A percentile compares a stretch with the other conserved stretches of the same genome.
These are phyloP conservation scores for Erythrophleum ivorense DNA, from an alignment of 331 rosid species.

Conservation along the genomic window DNA sequence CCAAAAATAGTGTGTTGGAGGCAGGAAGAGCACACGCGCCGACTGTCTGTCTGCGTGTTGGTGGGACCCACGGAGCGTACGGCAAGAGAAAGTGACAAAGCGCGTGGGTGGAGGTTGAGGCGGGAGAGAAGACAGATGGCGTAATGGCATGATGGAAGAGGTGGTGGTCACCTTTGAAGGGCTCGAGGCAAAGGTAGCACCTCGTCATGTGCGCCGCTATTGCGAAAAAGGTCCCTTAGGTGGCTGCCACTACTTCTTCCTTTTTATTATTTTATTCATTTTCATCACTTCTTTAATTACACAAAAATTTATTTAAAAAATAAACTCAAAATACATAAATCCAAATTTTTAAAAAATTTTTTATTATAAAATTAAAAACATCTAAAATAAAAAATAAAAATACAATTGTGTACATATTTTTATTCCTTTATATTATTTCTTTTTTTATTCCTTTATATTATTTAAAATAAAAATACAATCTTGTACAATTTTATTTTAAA, in stretches of 20 bases:
- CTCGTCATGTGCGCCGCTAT: constrained; percentile 51
- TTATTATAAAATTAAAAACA: too few species aligned
- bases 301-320: too few species aligned
- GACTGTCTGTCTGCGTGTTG: neutral
- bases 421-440: too few species aligned
- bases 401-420: too few species aligned
- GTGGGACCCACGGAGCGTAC: too few species aligned
- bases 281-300: neutral
- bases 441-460: too few species aligned
- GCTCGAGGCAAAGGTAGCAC: constrained; percentile 51
- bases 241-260: constrained; percentile 22
- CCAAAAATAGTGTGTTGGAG: neutral
- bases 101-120: neutral
- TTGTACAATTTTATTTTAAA: too few species aligned
- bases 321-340: too few species aligned
- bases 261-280: neutral
- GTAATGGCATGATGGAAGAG: neutral
- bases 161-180: constrained; percentile 45
- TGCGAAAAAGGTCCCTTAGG: neutral
- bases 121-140: neutral
- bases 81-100: too few species aligned
- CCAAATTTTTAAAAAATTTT: too few species aligned
- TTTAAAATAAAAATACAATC: too few species aligned
- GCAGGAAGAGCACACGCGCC: constrained; percentile 36
- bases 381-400: too few species aligned